Evolutionary conservation across 768 basidiomycete species (phyloP).

Genomic region (Naganishia kalamii): DNA sequence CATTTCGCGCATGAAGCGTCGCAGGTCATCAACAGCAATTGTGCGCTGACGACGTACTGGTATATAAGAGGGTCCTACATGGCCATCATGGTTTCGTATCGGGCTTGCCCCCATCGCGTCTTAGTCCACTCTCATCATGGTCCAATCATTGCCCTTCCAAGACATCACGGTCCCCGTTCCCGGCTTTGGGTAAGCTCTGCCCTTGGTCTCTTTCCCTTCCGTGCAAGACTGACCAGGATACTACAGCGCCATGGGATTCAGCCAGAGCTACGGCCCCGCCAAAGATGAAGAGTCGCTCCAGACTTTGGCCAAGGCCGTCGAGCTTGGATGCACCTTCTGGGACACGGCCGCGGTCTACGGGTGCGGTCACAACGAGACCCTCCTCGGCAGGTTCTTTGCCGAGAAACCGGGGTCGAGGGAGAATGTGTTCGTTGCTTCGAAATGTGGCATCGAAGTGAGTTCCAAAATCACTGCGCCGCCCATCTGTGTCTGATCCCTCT

Average conservation of each 20-base stretch:
- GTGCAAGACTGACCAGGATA: not conserved
- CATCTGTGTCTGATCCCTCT: not conserved
- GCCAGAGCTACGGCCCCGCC: conserved; percentile 20
- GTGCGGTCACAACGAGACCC: conserved; percentile 30
- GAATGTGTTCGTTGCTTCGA: conserved; percentile 32
- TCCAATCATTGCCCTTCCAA: conserved; percentile 18
- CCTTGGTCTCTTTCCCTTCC: not conserved
- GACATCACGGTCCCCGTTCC: conserved; percentile 20
- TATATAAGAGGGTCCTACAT: too few species aligned
- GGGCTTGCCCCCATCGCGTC: not conserved
- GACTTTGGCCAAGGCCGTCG: conserved; percentile 27
- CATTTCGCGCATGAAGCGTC: too few species aligned
- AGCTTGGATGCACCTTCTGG: conserved; percentile 38
- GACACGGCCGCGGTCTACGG: conserved; percentile 34
- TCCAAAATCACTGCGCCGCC: not conserved
- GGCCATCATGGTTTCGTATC: too few species aligned
- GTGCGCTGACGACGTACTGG: too few species aligned
- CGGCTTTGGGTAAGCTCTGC: conserved; percentile 19
- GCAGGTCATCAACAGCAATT: too few species aligned
- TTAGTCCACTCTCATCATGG: conserved; percentile 1
- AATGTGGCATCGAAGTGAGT: conserved; percentile 35
- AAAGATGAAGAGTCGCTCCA: conserved; percentile 20
- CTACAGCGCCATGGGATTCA: conserved; percentile 29
- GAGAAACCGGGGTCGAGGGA: conserved; percentile 26
- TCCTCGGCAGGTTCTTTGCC: conserved; percentile 30